Percentiles rank a stretch among this genome's conserved stretches.
Evolutionary conservation across 805 yeast species (phyloP).

Genomic region (Pichia rugopelliculosa): DNA sequence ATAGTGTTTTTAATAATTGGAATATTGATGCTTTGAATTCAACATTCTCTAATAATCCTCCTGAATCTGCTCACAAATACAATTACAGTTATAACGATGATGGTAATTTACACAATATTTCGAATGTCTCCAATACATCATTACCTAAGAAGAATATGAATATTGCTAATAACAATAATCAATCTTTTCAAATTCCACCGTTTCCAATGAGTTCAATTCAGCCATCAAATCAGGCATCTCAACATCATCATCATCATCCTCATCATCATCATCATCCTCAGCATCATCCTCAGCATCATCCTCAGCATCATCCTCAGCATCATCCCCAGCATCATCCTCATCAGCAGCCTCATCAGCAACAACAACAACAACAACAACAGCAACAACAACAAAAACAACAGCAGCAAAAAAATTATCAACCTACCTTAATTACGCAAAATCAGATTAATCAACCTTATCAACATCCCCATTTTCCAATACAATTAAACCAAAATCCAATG

Average conservation of each 20-base stretch:
- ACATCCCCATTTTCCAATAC: neutral
- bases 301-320: neutral
- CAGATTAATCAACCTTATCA: neutral
- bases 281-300: neutral
- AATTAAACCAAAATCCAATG: neutral
- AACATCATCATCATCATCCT: neutral
- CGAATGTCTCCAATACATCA: neutral
- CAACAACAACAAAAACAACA: neutral
- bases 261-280: neutral
- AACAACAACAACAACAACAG: neutral
- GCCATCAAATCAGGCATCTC: neutral
- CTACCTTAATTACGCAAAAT: neutral
- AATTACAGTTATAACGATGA: neutral
- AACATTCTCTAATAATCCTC: neutral
- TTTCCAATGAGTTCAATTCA: neutral
- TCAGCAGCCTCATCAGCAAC: neutral
- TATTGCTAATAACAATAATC: slow-evolving; percentile 4
- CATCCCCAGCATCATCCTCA: neutral
- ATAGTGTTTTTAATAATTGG: neutral
- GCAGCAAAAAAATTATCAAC: neutral
- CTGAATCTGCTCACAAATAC: neutral
- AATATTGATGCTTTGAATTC: neutral
- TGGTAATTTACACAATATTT: neutral
- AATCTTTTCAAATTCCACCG: neutral
- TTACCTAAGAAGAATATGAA: neutral